Evolutionary conservation across 2,329 filamentous ascomycete species (phyloP).

Genomic region (Arachnopeziza araneosa): DNA sequence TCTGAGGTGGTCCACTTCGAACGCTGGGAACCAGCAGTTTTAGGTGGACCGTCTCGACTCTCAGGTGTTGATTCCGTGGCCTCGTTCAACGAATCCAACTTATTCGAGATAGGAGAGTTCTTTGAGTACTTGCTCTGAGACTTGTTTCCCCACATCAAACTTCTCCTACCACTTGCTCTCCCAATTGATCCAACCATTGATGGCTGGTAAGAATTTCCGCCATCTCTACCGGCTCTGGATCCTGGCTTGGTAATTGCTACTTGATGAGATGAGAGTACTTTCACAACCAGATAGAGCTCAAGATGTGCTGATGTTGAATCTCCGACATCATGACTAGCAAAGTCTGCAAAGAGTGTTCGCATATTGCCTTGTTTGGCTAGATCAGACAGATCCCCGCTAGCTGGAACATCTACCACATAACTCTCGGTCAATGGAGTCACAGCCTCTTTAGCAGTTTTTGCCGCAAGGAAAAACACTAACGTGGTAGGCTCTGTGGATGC

Average conservation of each 20-base stretch:
- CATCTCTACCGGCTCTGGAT: slow-evolving; percentile 19
- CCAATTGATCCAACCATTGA: slow-evolving; percentile 34
- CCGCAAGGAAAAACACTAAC: slow-evolving; percentile 71
- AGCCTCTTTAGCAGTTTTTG: slow-evolving; percentile 58
- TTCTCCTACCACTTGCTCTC: slow-evolving; percentile 51
- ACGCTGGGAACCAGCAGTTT: slow-evolving; percentile 47
- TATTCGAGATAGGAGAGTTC: slow-evolving; percentile 34
- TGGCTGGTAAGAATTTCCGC: slow-evolving; percentile 35
- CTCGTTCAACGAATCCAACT: slow-evolving; percentile 43
- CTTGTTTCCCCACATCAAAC: slow-evolving; percentile 66
- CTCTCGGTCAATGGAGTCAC: slow-evolving; percentile 73
- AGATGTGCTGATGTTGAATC: slow-evolving; percentile 57
- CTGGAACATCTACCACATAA: slow-evolving; percentile 71
- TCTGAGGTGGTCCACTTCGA: slow-evolving; percentile 33
- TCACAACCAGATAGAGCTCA: slow-evolving; percentile 78
- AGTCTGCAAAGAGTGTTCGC: slow-evolving; percentile 81
- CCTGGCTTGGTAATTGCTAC: slow-evolving; percentile 22
- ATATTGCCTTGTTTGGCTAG: slow-evolving; percentile 61
- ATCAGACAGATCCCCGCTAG: slow-evolving; percentile 64
- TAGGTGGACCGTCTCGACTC: slow-evolving; percentile 38
- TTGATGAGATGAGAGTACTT: slow-evolving; percentile 44
- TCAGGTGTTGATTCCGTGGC: slow-evolving; percentile 15
- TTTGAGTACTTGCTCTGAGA: slow-evolving; percentile 50
- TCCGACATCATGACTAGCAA: slow-evolving; percentile 53
- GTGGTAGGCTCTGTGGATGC: slow-evolving; percentile 70